Base-by-base conservation (phyloP, 2,329 filamentous ascomycete species). In the Arachnopeziza araneosa region DNA sequence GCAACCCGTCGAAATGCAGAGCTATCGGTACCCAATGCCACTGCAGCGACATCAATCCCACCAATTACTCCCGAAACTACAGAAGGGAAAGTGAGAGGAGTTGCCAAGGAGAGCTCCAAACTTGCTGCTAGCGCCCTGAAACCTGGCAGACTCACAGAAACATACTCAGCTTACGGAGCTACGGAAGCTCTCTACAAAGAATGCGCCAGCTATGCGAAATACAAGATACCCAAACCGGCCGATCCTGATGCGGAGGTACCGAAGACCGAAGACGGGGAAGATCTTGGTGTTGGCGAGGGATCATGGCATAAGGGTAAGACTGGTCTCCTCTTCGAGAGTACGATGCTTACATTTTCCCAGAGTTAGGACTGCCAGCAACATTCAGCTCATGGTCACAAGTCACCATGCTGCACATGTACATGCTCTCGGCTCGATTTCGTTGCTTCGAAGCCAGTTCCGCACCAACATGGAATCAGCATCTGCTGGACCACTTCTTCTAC, bases 331-430 rank as follows among this genome's bases (percentile, higher is more conserved):
- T 52, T 8, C 10, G 9, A 14, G 50, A 24, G 12, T 23, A 23
- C 22, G 3, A 55, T 4, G 19, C 22, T 22, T n/a, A 26, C 52
- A 21, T 10, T 32, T 21, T 17, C 7, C 12, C 69, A 96, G 91
- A 87, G 56, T 84, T 96, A 64, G 84, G 84, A 24, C 84, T 99
- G 21, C 81, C 83, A 32, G 90, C 92, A 0, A 98, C 92, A 0
- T 99, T 99, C 75, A 93, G 88, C 72, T 93, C 90, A 59, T 99
- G 95, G 95, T 90, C 92, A 22, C 93, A 98, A 75, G 88, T 98
- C 52, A 95, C 93, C 44, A 96, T 96, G 81, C 83, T 99, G 60
- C 93, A 99, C 79, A 89, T 99, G 83, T 98, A 96, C 79, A 83
- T 97, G 60, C 76, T 98, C 61, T 89, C 90, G 58, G 89, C 90